These are phyloP conservation scores for Astrocystis sublimbata DNA, from an alignment of 495 filamentous ascomycete species.

Conservation along the genomic window DNA sequence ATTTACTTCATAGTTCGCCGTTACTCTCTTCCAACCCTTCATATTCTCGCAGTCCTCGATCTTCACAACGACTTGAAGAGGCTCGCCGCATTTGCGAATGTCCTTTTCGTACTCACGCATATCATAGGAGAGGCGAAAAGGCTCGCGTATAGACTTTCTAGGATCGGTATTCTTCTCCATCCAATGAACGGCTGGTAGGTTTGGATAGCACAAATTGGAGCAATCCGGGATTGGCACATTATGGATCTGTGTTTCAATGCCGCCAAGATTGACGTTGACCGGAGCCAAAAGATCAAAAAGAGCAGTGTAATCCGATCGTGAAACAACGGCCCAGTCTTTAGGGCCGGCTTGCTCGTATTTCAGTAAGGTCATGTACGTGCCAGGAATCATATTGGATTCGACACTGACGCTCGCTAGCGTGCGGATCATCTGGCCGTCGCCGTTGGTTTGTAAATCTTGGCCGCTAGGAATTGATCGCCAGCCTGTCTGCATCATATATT, in stretches of 20 bases:
- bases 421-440: not conserved
- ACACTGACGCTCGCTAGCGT: conserved; percentile 12
- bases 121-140: conserved; percentile 15
- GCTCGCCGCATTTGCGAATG: not conserved
- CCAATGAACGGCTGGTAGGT: conserved; percentile 13
- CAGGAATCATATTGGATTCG: conserved; percentile 10
- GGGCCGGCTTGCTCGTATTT: conserved; percentile 2
- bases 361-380: conserved; percentile 6
- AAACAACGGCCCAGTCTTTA: conserved; percentile 5
- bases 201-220: not conserved
- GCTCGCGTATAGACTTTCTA: not conserved
- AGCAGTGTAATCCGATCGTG: conserved; percentile 12
- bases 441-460: not conserved
- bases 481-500: not conserved
- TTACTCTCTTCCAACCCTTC: conserved; percentile 9
- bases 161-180: not conserved
- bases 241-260: not conserved
- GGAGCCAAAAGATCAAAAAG: conserved; percentile 18
- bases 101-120: conserved; percentile 11
- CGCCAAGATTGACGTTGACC: conserved; percentile 14
- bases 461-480: not conserved
- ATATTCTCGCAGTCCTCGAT: not conserved
- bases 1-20: conserved; percentile 14
- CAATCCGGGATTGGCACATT: not conserved
- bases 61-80: conserved; percentile 5